A percentile compares a stretch with the other conserved stretches of the same genome.
Evolutionary conservation across 148 eudicot species (phyloP).

Genomic region (Rhododendron molle): DNA sequence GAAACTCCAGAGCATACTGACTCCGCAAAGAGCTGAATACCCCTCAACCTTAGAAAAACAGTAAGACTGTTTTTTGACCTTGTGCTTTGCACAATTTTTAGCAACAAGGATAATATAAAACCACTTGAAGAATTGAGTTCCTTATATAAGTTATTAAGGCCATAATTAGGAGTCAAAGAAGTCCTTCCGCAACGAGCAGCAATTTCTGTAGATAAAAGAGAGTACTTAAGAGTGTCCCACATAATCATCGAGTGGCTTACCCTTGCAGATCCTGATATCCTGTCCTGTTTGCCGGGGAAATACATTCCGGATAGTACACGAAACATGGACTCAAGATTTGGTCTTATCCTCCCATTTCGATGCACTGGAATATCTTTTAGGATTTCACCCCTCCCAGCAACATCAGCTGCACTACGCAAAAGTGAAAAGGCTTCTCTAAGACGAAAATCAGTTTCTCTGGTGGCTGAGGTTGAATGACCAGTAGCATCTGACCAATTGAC

Average conservation of each 20-base stretch:
- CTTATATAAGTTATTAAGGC: conserved; percentile 48
- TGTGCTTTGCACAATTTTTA: conserved; percentile 48
- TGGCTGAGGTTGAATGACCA: conserved; percentile 17
- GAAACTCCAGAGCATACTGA: conserved; percentile 52
- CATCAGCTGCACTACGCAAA: conserved; percentile 54
- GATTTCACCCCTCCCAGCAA: conserved; percentile 51
- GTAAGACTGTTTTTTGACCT: conserved; percentile 42
- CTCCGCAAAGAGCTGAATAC: conserved; percentile 67
- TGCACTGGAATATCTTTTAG: conserved; percentile 48
- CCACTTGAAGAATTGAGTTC: conserved; percentile 75
- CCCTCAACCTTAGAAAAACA: conserved; percentile 63
- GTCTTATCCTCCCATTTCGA: conserved; percentile 31
- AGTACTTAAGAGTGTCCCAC: conserved; percentile 93
- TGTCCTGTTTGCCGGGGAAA: conserved; percentile 54
- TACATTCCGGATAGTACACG: conserved; percentile 62
- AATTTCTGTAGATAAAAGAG: conserved; percentile 82
- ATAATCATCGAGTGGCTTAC: conserved; percentile 60
- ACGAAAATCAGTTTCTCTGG: conserved; percentile 24
- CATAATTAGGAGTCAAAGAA: conserved; percentile 38
- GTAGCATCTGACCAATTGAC: conserved; percentile 22
- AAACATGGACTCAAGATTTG: conserved; percentile 55
- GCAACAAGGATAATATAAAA: conserved; percentile 66
- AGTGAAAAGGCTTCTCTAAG: conserved; percentile 53
- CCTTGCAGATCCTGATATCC: conserved; percentile 50
- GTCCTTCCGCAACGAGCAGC: conserved; percentile 68